Base-by-base conservation (phyloP, 2,329 filamentous ascomycete species). In the Catunica adiposa region DNA sequence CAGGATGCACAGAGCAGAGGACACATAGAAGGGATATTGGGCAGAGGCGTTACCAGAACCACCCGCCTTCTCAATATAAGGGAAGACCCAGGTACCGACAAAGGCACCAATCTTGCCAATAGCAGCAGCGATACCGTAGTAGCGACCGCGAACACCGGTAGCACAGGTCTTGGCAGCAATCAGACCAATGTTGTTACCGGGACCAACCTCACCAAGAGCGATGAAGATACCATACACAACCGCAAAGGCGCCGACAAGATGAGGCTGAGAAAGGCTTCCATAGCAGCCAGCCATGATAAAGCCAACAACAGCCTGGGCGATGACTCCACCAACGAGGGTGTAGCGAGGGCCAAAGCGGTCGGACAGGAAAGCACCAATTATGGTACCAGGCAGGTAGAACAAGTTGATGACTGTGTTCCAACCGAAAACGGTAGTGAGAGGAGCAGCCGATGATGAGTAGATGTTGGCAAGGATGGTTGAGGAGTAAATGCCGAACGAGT, bases 21-120 rank as follows among this genome's bases (percentile, higher is more conserved):
- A 83, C n/a, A 96, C 86, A 67, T 82, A 95, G 70, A 95, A 96
- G 0, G 89, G 89, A 61, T 94, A 88, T 65, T 95, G 88, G 0
- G 86, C 86, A 3, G 75, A 73, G 20, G 78, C 74, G 20, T 77
- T 69, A 0, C 69, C 68, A 54, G 75, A 71, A 55, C 72, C 64
- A 1, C 74, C 74, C 7, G 78, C 80, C 0, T 78, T 80, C 53
- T 80, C 73, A 56, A 89, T 83, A 58, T 88, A 78, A 0, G 84
- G 83, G 64, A 92, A 88, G 11, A 92, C 81, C 62, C 86, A 89
- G 1, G 84, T 87, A 8, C 89, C 89, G 7, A 94, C 80, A 62
- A 95, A 95, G 2, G 88, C 89, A 52, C 83, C 83, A 38, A 89
- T 77, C 68, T 89, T 89, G 59, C 86, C 85, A 1, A 80, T 63